A percentile compares a stretch with the other conserved stretches of the same genome.
Evolutionary conservation across 129 eudicot species (phyloP).

Genomic region (Chrysanthemum lavandulifolium): DNA sequence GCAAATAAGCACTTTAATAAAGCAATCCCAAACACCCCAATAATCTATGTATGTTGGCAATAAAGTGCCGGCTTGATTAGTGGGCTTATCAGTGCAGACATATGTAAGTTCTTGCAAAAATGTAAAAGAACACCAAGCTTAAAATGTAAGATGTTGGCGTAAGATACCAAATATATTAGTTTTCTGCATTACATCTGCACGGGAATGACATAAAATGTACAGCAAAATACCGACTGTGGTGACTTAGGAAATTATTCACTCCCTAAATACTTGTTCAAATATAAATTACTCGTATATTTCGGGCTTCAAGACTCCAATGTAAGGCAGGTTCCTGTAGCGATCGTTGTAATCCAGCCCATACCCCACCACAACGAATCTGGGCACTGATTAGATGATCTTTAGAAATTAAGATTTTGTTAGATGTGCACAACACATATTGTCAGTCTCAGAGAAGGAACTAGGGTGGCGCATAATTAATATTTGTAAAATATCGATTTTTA

Average conservation of each 20-base stretch:
- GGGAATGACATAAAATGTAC: neutral
- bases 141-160: neutral
- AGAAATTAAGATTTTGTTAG: no score
- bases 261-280: neutral
- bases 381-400: slow-evolving; percentile 19
- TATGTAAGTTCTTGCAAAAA: neutral
- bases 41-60: no score
- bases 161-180: neutral
- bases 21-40: no score
- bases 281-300: slow-evolving; percentile 46
- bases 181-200: slow-evolving; percentile 6
- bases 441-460: no score
- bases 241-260: slow-evolving; percentile 9
- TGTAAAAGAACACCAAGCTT: neutral
- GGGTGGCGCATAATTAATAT: no score
- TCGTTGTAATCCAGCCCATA: slow-evolving; percentile 88
- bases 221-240: neutral
- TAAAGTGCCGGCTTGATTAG: no score
- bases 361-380: slow-evolving; percentile 91
- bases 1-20: no score
- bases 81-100: no score
- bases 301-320: slow-evolving; percentile 86
- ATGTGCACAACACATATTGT: no score
- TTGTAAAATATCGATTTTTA: no score
- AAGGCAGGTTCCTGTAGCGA: slow-evolving; percentile 81